Evolutionary conservation across 345 rosid genomes (phyloP).

Genomic region (Murraya paniculata): DNA sequence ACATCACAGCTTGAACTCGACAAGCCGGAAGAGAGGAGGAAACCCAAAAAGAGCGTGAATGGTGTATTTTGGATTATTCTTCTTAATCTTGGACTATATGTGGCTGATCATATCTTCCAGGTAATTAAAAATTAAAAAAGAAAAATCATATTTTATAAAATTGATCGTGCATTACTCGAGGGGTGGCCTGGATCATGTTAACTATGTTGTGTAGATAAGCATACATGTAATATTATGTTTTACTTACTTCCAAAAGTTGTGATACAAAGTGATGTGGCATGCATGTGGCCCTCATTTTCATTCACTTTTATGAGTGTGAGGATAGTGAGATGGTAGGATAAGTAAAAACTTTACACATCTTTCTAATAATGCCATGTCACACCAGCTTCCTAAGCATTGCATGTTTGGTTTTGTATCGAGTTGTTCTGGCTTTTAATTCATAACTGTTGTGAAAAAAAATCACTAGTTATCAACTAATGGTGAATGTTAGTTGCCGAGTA

Average conservation of each 20-base stretch:
- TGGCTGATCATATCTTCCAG: constrained; percentile 80
- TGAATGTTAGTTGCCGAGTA: not conserved
- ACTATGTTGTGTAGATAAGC: not conserved
- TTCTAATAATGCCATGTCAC: not conserved
- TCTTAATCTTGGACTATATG: constrained; percentile 68
- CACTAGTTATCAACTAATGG: not conserved
- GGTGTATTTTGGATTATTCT: constrained; percentile 91
- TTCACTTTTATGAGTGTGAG: not conserved
- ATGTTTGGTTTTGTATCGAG: not conserved
- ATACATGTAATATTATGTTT: not conserved
- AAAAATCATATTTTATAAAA: not conserved
- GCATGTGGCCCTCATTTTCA: no score
- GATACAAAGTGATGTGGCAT: not conserved
- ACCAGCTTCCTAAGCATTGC: not conserved
- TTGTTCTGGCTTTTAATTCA: not conserved
- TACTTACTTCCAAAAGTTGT: not conserved
- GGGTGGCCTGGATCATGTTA: not conserved
- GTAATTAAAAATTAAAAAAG: constrained; percentile 24
- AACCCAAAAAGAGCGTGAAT: constrained; percentile 51
- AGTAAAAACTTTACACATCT: not conserved
- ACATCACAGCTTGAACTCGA: constrained; percentile 56
- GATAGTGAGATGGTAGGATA: not conserved
- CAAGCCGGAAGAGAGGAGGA: constrained; percentile 42
- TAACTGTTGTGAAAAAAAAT: not conserved
- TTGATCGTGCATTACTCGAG: not conserved